Evolutionary conservation across 2,329 filamentous ascomycete species (phyloP).

Genomic region (Paraconiothyrium sp.): DNA sequence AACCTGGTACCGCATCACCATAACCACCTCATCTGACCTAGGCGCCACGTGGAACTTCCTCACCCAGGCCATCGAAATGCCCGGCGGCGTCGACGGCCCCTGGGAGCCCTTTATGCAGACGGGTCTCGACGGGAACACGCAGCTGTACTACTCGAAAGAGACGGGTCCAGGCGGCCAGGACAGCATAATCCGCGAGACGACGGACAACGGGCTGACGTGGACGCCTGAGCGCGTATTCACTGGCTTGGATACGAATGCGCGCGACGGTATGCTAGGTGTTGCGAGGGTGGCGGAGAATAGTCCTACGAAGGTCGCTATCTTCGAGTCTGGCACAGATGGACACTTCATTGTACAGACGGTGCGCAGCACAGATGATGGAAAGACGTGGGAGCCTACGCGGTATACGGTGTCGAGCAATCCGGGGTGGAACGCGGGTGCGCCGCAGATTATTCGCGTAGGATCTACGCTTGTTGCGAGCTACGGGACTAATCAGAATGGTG

Average conservation of each 20-base stretch:
- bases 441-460: conserved; percentile 56
- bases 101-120: conserved; percentile 60
- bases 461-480: conserved; percentile 56
- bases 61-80: conserved; percentile 32
- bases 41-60: conserved; percentile 52
- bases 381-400: conserved; percentile 51
- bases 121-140: conserved; percentile 50
- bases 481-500: conserved; percentile 57
- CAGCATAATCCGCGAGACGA: conserved; percentile 52
- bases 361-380: conserved; percentile 53
- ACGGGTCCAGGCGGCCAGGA: conserved; percentile 54
- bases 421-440: conserved; percentile 52
- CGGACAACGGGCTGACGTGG: conserved; percentile 55
- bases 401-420: conserved; percentile 50
- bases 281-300: conserved; percentile 42
- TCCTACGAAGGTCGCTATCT: conserved; percentile 52
- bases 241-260: conserved; percentile 43
- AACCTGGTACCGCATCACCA: conserved; percentile 53
- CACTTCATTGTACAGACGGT: conserved; percentile 53
- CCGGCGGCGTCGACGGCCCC: conserved; percentile 46
- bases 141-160: conserved; percentile 58
- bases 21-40: conserved; percentile 55
- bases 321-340: conserved; percentile 49
- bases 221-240: conserved; percentile 45
- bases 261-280: conserved; percentile 60